Conservation (phyloP, 108 stramenopile genomes). For the Skeletonema menzelii region DNA sequence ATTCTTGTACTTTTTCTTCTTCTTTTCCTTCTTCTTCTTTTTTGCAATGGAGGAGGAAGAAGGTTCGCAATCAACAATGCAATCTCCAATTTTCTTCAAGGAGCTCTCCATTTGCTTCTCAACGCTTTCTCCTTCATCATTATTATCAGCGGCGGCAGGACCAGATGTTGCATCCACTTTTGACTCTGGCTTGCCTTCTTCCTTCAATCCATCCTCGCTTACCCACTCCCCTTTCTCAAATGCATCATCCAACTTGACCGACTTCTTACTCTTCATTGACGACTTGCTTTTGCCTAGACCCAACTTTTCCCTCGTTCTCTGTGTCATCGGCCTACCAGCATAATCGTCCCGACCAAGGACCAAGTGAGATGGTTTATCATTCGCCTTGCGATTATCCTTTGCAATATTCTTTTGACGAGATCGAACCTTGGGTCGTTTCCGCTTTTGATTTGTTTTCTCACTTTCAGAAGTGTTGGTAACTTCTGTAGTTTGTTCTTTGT, state of each 20-base stretch:
- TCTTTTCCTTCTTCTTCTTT: conserved; percentile 12
- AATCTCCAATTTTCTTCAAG: conserved; percentile 31
- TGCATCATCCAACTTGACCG: not conserved
- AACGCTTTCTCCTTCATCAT: not conserved
- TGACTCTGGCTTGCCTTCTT: not conserved
- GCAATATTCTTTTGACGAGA: conserved; percentile 85
- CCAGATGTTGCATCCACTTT: not conserved
- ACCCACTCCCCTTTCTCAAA: conserved; percentile 16
- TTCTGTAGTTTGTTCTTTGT: conserved; percentile 2
- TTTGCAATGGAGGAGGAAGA: not conserved
- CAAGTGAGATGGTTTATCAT: conserved; percentile 69
- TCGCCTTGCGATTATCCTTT: conserved; percentile 64
- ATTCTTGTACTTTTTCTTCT: conserved; percentile 29
- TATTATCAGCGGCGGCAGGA: not conserved
- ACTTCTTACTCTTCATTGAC: not conserved
- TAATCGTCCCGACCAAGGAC: conserved; percentile 48
- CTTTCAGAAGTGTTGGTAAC: conserved; percentile 1
- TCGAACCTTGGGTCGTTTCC: conserved; percentile 55
- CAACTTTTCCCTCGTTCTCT: conserved; percentile 59
- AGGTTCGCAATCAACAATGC: conserved; percentile 13
- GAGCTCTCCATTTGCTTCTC: not conserved
- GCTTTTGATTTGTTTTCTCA: conserved; percentile 13
- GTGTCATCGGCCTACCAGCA: conserved; percentile 66
- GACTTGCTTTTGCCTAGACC: not conserved
- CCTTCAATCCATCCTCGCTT: not conserved